These are phyloP conservation scores for Fraxinus floribunda DNA, from an alignment of 305 asterid genomes.

Conservation along the genomic window DNA sequence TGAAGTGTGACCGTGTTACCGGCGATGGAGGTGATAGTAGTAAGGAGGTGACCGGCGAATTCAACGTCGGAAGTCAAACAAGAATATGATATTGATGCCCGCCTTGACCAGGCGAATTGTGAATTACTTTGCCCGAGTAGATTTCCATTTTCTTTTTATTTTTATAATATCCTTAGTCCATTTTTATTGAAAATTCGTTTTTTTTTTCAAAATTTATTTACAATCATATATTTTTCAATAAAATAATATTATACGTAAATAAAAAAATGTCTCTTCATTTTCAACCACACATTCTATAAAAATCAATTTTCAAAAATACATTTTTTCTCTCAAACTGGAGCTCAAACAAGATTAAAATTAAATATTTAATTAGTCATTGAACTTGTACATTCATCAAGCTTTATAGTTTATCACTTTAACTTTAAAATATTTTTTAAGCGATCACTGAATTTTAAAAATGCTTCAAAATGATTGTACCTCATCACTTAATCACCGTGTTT, in stretches of 20 bases:
- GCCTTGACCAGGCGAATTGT: neutral
- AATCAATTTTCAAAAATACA: no score
- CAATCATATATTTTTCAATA: no score
- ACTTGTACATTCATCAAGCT: neutral
- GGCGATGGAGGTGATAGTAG: constrained; percentile 33
- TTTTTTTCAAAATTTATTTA: no score
- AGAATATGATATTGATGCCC: neutral
- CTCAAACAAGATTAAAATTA: no score
- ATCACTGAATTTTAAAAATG: neutral
- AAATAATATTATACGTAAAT: no score
- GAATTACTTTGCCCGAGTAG: neutral
- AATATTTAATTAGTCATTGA: no score
- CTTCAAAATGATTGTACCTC: neutral
- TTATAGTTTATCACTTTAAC: no score
- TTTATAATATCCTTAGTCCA: neutral
- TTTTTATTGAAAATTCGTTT: no score
- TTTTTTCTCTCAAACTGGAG: no score
- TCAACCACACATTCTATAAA: no score
- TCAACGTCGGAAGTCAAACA: constrained; percentile 37
- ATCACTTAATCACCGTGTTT: neutral
- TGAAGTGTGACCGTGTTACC: constrained; percentile 31
- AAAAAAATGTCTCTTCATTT: no score
- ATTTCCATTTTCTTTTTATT: neutral
- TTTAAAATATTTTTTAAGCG: no score
- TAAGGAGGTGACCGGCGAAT: constrained; percentile 36